phyloP scores from a whole-genome alignment of 305 asterid genomes.

The Plantago coronopus region DNA sequence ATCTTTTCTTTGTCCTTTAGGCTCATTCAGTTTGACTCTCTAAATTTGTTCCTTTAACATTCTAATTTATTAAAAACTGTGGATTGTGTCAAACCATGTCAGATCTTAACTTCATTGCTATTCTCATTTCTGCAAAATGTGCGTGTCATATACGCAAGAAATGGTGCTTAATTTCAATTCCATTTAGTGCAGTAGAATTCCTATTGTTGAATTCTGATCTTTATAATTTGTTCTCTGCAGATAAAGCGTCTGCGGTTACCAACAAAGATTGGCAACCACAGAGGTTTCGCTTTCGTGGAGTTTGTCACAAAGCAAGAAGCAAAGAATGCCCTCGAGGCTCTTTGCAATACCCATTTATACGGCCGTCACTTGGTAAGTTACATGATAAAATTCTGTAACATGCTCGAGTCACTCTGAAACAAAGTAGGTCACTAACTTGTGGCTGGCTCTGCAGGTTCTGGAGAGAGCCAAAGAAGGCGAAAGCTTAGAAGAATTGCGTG shows the following conservation, averaged over 20 bases:
- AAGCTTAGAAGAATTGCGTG: conserved; percentile 81
- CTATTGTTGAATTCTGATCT: not conserved
- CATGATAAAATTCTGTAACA: not conserved
- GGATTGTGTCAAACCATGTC: too few species aligned
- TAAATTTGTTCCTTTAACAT: too few species aligned
- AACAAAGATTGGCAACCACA: conserved; percentile 66
- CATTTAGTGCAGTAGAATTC: not conserved
- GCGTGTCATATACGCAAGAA: too few species aligned
- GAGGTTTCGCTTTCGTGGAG: conserved; percentile 95
- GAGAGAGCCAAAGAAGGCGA: conserved; percentile 94
- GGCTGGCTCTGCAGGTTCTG: conserved; percentile 51
- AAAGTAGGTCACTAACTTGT: not conserved
- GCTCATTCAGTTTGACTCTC: too few species aligned
- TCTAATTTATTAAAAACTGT: too few species aligned
- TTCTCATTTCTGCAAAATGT: too few species aligned
- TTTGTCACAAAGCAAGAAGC: conserved; percentile 87
- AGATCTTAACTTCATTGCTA: too few species aligned
- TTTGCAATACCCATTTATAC: conserved; percentile 75
- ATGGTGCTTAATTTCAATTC: not conserved
- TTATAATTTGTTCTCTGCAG: conserved; percentile 34
- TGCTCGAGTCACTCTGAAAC: not conserved
- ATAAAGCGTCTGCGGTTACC: conserved; percentile 80
- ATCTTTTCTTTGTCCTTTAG: too few species aligned
- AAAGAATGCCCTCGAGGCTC: conserved; percentile 70
- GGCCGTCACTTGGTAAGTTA: conserved; percentile 93